Percentiles rank a stretch among this genome's conserved stretches.
Conservation (phyloP, 495 filamentous ascomycete genomes). For the Aspergillus bertholletiae region DNA sequence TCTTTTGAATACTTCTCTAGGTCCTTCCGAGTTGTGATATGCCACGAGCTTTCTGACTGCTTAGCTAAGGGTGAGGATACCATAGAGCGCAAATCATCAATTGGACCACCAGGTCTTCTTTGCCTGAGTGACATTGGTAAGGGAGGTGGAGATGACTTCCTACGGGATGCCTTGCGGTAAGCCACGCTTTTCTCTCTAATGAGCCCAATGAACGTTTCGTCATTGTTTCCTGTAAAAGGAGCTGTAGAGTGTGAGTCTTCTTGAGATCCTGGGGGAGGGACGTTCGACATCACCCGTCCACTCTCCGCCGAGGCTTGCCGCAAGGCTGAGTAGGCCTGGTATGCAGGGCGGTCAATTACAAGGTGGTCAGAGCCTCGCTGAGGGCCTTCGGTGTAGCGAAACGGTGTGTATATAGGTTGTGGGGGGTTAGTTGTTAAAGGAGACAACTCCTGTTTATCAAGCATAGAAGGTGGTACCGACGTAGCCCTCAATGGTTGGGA, state of each 20-base stretch:
- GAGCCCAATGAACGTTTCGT: slow-evolving; percentile 45
- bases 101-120: slow-evolving; percentile 15
- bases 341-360: slow-evolving; percentile 36
- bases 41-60: slow-evolving; percentile 33
- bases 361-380: slow-evolving; percentile 44
- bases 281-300: slow-evolving; percentile 42
- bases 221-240: slow-evolving; percentile 16
- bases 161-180: slow-evolving; percentile 25
- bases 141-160: slow-evolving; percentile 21
- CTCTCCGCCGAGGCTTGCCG: slow-evolving; percentile 41
- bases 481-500: slow-evolving; percentile 15
- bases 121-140: slow-evolving; percentile 31
- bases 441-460: slow-evolving; percentile 22
- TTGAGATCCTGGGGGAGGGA: slow-evolving; percentile 13
- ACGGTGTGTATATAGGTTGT: slow-evolving; percentile 44
- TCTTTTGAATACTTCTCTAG: slow-evolving; percentile 39
- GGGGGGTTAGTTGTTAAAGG: slow-evolving; percentile 39
- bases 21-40: slow-evolving; percentile 30
- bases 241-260: slow-evolving; percentile 15
- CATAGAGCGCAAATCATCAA: slow-evolving; percentile 35
- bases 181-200: slow-evolving; percentile 44
- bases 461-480: slow-evolving; percentile 24
- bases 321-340: slow-evolving; percentile 44
- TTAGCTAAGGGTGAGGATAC: slow-evolving; percentile 33
- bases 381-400: slow-evolving; percentile 45